Base-by-base conservation (phyloP, 495 filamentous ascomycete genomes). In the Zalerion maritima region DNA sequence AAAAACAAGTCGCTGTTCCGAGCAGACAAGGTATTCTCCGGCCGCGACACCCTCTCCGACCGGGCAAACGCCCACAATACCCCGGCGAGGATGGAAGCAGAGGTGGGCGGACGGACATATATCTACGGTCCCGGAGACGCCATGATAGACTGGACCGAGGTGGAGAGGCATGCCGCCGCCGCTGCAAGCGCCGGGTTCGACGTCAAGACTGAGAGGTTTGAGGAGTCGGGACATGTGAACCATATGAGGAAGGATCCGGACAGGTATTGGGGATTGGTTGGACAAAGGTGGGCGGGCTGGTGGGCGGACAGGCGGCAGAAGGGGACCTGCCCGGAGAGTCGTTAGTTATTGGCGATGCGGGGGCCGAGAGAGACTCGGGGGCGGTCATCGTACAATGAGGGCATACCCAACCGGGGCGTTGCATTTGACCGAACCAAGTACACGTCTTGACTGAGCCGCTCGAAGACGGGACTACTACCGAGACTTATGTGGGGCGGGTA, bases 221-320 rank as follows among this genome's bases (percentile, higher is more conserved):
- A 35, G 15, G 33, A 47, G 19, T 54, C 49, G 3, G 40, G 43
- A 14, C 59, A 64, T 40, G 61, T 65, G 5, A 46, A 52, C 11
- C 58, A 58, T 40, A 55, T 45, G 32, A 45, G 52, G 23, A 38
- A 30, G 6, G 49, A 62, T 28, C 27, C 38, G 38, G 34, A 36
- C 33, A 35, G 61, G 25, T 66, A 66, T 36, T 64, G 61, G 61
- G 31, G 29, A 5, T 34, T 49, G 22, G 42, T 60, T 7, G 42
- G 24, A 18, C 41, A 52, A 29, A 47, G 47, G 0, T 66, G 60
- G 58, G 41, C 54, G 20, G 49, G 43, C 24, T 19, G 14, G 15
- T 12, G 14, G 9, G 22, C 17, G 27, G 5, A 12, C 8, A 18
- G 32, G 12, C 18, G n/a, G 23, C 15, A 32, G 18, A 18, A 26